phyloP scores from a whole-genome alignment of 2,329 filamentous ascomycete genomes.

The Chaetomiaceae sp. region DNA sequence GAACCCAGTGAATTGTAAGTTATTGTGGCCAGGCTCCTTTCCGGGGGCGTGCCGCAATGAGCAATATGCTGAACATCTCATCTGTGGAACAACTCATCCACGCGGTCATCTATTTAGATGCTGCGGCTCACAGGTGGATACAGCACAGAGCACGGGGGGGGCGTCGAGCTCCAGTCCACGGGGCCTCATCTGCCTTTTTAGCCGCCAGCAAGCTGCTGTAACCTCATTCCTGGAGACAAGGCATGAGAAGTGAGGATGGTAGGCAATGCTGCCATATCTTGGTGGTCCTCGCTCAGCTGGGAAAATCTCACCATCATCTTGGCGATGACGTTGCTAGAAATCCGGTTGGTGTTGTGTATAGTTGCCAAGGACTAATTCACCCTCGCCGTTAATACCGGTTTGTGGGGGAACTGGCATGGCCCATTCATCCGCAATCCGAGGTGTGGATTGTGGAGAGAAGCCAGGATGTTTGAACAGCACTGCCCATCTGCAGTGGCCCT shows the following conservation, averaged over 20 bases:
- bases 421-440: slow-evolving; percentile 1
- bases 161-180: not conserved
- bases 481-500: too few species aligned
- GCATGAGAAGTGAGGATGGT: too few species aligned
- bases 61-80: not conserved
- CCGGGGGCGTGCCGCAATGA: not conserved
- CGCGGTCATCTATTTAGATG: not conserved
- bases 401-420: not conserved
- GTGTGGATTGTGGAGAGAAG: not conserved
- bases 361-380: not conserved
- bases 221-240: not conserved
- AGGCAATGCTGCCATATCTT: too few species aligned
- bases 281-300: too few species aligned
- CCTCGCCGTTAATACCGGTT: not conserved
- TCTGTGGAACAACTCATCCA: not conserved
- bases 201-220: not conserved
- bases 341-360: too few species aligned
- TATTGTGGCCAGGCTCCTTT: not conserved
- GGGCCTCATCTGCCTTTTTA: not conserved
- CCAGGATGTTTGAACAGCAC: not conserved
- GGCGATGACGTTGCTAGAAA: too few species aligned
- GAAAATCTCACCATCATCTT: too few species aligned
- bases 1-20: not conserved
- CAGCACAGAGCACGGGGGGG: too few species aligned
- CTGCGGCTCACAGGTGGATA: not conserved